Evolutionary conservation across 2,329 filamentous ascomycete genomes (phyloP).

Genomic region (Claviceps purpurea): DNA sequence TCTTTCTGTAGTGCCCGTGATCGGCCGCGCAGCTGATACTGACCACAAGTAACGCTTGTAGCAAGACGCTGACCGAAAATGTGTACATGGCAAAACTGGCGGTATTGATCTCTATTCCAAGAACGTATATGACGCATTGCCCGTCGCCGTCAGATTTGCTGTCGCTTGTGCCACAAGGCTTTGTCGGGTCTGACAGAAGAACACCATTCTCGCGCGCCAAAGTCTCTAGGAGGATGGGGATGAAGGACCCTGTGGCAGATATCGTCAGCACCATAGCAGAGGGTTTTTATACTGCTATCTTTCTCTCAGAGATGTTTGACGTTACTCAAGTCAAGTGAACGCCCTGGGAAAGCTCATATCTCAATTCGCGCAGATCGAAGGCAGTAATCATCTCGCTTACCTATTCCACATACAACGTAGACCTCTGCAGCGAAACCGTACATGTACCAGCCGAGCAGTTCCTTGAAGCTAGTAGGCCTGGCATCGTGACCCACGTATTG

Average conservation of each 20-base stretch:
- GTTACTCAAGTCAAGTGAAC: not conserved
- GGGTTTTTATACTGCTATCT: not conserved
- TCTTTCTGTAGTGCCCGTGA: slow-evolving; percentile 85
- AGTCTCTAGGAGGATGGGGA: slow-evolving; percentile 89
- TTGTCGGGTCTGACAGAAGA: slow-evolving; percentile 61
- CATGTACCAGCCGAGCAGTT: slow-evolving; percentile 88
- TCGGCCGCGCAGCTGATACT: slow-evolving; percentile 95
- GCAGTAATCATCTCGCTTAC: slow-evolving; percentile 32
- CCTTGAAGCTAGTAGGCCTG: slow-evolving; percentile 72
- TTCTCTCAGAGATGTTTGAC: too few species aligned
- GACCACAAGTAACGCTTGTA: slow-evolving; percentile 84
- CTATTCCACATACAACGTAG: slow-evolving; percentile 71
- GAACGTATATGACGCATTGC: slow-evolving; percentile 71
- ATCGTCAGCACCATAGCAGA: slow-evolving; percentile 4
- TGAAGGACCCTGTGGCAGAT: slow-evolving; percentile 61
- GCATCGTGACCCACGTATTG: slow-evolving; percentile 75
- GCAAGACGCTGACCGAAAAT: slow-evolving; percentile 79
- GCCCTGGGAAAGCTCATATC: not conserved
- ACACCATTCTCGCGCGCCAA: slow-evolving; percentile 87
- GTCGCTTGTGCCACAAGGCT: slow-evolving; percentile 58
- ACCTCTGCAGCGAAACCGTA: slow-evolving; percentile 96
- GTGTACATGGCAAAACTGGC: slow-evolving; percentile 98
- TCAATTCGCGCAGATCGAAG: not conserved
- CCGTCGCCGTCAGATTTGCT: slow-evolving; percentile 35
- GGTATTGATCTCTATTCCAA: slow-evolving; percentile 83